phyloP scores from a whole-genome alignment of 108 stramenopile species.

The Cyclostephanos tholiformis region DNA sequence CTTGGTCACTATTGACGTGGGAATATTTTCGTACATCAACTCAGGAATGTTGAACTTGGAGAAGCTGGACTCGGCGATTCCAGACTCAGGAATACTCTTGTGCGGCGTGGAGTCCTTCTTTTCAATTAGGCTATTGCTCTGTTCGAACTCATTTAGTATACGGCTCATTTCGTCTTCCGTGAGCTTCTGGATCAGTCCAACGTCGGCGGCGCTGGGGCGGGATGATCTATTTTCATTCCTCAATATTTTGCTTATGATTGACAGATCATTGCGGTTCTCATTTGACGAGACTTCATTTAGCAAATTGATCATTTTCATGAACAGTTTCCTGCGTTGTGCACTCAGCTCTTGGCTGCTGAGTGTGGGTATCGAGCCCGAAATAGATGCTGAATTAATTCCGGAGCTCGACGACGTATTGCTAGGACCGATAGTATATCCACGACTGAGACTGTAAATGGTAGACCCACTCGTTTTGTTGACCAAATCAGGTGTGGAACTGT shows the following conservation, averaged over 20 bases:
- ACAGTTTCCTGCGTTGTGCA: constrained; percentile 26
- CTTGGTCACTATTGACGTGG: constrained; percentile 20
- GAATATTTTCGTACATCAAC: constrained; percentile 8
- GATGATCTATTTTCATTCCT: constrained; percentile 6
- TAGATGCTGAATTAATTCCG: constrained; percentile 4
- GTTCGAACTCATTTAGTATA: constrained; percentile 15
- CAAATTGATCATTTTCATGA: constrained; percentile 24
- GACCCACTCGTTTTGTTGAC: neutral
- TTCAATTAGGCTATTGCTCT: neutral
- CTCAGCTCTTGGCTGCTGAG: constrained; percentile 2
- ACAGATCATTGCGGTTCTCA: constrained; percentile 1
- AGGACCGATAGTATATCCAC: neutral
- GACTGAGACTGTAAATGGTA: constrained; percentile 2
- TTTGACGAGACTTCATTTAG: constrained; percentile 21
- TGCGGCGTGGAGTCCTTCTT: neutral
- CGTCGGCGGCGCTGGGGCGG: constrained; percentile 16
- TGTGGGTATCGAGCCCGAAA: neutral
- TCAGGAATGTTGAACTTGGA: neutral
- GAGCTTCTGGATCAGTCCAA: constrained; percentile 26
- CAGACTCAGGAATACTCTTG: constrained; percentile 3
- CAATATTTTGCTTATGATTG: constrained; percentile 8
- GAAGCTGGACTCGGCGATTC: neutral
- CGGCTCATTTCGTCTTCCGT: constrained; percentile 31
- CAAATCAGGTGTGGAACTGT: neutral
- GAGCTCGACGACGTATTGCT: constrained; percentile 7